These are phyloP conservation scores for Gynandropsis gynandra DNA, from an alignment of 345 rosid genomes.

Conservation along the genomic window DNA sequence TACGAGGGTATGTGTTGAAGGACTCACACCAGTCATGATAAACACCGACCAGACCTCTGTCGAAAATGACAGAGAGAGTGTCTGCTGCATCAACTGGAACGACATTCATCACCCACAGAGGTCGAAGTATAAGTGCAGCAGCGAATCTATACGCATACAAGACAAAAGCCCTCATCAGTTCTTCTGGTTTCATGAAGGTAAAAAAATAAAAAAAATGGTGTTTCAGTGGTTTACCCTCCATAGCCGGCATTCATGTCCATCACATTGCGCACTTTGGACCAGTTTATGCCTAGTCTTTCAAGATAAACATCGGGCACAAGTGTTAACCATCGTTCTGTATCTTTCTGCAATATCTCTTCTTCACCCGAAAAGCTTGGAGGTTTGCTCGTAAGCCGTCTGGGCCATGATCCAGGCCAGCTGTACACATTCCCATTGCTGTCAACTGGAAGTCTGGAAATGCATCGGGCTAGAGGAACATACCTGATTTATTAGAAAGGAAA, in stretches of 20 bases:
- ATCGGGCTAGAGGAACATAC: constrained; percentile 60
- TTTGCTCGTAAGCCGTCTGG: constrained; percentile 53
- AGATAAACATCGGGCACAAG: constrained; percentile 63
- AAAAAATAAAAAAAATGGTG: not conserved
- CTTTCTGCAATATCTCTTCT: constrained; percentile 36
- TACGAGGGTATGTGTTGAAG: constrained; percentile 71
- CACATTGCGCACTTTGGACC: constrained; percentile 62
- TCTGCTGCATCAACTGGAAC: constrained; percentile 53
- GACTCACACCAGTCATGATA: constrained; percentile 96
- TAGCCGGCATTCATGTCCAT: constrained; percentile 94
- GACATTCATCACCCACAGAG: constrained; percentile 93
- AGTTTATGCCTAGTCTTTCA: constrained; percentile 49
- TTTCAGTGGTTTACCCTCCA: constrained; percentile 62
- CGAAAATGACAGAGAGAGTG: constrained; percentile 57
- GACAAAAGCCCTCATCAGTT: not conserved
- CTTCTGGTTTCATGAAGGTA: not conserved
- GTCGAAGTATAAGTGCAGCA: constrained; percentile 59
- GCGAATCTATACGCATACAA: constrained; percentile 50
- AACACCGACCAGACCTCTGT: constrained; percentile 78
- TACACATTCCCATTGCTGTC: constrained; percentile 29
- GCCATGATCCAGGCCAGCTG: constrained; percentile 80
- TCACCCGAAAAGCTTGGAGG: constrained; percentile 47
- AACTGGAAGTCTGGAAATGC: constrained; percentile 61
- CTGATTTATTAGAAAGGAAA: constrained; percentile 22
- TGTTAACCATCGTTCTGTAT: constrained; percentile 63